Evolutionary conservation across 768 basidiomycete species (phyloP).

Genomic region (Lactifluus subvellereus): DNA sequence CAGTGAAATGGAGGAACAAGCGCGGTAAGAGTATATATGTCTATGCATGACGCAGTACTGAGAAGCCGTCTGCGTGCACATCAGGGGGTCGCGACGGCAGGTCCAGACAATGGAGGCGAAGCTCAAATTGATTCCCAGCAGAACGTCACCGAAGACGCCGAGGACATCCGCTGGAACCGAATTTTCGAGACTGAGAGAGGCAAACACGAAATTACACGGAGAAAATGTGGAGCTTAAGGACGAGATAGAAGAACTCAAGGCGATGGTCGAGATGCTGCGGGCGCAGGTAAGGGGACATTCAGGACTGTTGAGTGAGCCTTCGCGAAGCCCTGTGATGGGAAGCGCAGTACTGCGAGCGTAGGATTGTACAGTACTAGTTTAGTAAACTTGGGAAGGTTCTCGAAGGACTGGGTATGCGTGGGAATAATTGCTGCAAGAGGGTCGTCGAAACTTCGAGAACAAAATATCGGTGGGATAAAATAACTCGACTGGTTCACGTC

Average conservation of each 20-base stretch:
- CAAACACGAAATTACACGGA: conserved; percentile 50
- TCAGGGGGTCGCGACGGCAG: conserved; percentile 52
- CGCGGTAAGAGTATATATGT: conserved; percentile 43
- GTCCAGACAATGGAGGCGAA: conserved; percentile 59
- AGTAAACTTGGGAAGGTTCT: conserved; percentile 30
- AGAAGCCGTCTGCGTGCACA: background rate
- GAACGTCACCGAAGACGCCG: conserved; percentile 10
- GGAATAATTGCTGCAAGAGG: conserved; percentile 23
- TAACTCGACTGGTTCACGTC: conserved; percentile 29
- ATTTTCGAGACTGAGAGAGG: conserved; percentile 40
- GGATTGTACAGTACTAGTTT: background rate
- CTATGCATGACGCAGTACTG: background rate
- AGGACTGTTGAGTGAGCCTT: conserved; percentile 43
- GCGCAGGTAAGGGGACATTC: conserved; percentile 46
- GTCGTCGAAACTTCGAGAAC: conserved; percentile 44
- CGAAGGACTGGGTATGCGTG: conserved; percentile 21
- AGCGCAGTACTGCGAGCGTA: conserved; percentile 12
- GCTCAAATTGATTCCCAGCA: conserved; percentile 37
- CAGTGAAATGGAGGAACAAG: conserved; percentile 48
- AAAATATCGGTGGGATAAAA: conserved; percentile 31
- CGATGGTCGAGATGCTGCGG: conserved; percentile 64
- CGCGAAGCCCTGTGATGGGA: conserved; percentile 34
- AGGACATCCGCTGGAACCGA: conserved; percentile 14
- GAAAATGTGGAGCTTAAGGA: conserved; percentile 53
- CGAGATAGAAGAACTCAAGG: conserved; percentile 59